These are phyloP conservation scores for Echria macrotheca DNA, from an alignment of 495 filamentous ascomycete species.

Conservation along the genomic window DNA sequence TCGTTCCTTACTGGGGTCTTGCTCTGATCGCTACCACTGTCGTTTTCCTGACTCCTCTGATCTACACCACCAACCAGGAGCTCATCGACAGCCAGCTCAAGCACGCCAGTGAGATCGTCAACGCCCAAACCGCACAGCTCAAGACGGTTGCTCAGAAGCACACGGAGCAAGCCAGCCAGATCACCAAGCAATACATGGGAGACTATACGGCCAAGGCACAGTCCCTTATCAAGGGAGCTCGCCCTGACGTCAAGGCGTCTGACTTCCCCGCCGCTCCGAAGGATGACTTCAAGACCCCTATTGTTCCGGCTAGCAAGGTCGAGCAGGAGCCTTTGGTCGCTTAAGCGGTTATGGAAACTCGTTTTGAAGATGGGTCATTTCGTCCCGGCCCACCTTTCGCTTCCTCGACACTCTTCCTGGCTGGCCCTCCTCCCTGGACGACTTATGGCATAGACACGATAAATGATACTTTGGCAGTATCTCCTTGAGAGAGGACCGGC, in stretches of 20 bases:
- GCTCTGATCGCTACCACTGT: conserved; percentile 68
- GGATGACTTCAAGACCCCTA: conserved; percentile 17
- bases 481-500: conserved; percentile 10
- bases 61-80: conserved; percentile 92
- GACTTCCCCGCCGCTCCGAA: conserved; percentile 63
- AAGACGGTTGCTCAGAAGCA: conserved; percentile 76
- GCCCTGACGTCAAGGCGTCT: conserved; percentile 39
- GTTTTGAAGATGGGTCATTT: no score
- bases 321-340: conserved; percentile 38
- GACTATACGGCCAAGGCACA: conserved; percentile 85
- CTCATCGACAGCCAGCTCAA: conserved; percentile 81
- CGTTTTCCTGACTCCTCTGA: conserved; percentile 77
- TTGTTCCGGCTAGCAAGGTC: conserved; percentile 11
- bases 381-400: no score
- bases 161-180: conserved; percentile 66
- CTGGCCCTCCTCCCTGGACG: conserved; percentile 19
- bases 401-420: conserved; percentile 10
- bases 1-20: conserved; percentile 91
- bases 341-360: conserved; percentile 13
- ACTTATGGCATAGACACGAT: conserved; percentile 32
- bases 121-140: conserved; percentile 75
- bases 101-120: conserved; percentile 64
- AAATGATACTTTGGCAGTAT: conserved; percentile 4
- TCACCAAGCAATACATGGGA: conserved; percentile 73
- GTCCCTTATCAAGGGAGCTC: conserved; percentile 49